phyloP scores from a whole-genome alignment of 805 yeast genomes.

The Lachancea quebecensis region DNA sequence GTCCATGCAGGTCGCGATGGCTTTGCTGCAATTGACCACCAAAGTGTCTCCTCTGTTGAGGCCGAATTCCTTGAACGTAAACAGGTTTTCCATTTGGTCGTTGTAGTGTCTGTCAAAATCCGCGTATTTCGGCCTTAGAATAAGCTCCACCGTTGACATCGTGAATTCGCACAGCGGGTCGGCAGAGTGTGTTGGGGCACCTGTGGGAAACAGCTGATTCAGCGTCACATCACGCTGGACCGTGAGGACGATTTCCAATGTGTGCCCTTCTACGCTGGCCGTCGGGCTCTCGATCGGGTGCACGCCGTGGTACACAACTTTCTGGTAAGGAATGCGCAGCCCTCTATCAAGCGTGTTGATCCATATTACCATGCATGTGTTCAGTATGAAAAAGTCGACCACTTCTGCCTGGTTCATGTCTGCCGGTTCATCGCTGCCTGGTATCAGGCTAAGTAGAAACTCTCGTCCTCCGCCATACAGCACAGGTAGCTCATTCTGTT shows the following conservation, averaged over 20 bases:
- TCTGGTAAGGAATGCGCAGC: constrained; percentile 32
- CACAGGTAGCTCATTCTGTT: constrained; percentile 25
- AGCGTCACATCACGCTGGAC: constrained; percentile 23
- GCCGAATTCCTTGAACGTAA: constrained; percentile 35
- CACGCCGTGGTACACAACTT: constrained; percentile 29
- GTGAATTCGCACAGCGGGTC: constrained; percentile 4
- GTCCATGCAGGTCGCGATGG: constrained; percentile 33
- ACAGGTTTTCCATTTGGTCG: constrained; percentile 30
- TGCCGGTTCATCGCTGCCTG: constrained; percentile 6
- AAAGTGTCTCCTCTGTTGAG: constrained; percentile 35
- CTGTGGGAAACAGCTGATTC: constrained; percentile 19
- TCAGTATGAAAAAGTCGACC: constrained; percentile 35
- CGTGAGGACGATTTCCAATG: constrained; percentile 21
- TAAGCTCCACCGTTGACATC: constrained; percentile 27
- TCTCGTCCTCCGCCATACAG: constrained; percentile 39
- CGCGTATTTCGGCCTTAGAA: constrained; percentile 32
- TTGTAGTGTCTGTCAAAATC: constrained; percentile 34
- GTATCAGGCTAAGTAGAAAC: constrained; percentile 21
- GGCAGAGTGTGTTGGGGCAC: background rate
- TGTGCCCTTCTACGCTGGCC: constrained; percentile 22
- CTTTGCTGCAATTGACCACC: constrained; percentile 33
- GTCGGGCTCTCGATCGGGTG: constrained; percentile 7
- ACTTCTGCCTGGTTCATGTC: constrained; percentile 10
- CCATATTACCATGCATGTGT: constrained; percentile 36
- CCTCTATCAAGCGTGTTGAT: constrained; percentile 32